These are phyloP conservation scores for Diophrys appendiculata DNA, from an alignment of 73 alveolate genomes.

Conservation along the genomic window DNA sequence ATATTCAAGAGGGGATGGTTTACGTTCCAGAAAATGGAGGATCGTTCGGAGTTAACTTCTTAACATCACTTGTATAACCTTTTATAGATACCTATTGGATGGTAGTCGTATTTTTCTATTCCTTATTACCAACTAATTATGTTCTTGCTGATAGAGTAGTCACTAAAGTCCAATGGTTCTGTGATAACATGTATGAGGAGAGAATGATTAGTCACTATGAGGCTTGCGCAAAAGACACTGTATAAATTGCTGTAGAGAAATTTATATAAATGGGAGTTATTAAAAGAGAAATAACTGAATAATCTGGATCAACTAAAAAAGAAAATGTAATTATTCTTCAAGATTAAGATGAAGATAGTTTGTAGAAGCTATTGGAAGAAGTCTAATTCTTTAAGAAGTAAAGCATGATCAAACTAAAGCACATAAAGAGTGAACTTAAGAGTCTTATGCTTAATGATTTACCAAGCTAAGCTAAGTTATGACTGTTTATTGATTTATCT, in stretches of 20 bases:
- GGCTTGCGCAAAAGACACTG: conserved; percentile 74
- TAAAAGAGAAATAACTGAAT: conserved; percentile 1
- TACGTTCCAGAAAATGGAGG: conserved; percentile 43
- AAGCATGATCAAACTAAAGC: neutral
- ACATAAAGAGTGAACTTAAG: conserved; percentile 16
- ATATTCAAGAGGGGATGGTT: conserved; percentile 28
- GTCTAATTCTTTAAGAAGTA: conserved; percentile 22
- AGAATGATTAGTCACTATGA: conserved; percentile 69
- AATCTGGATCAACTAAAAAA: neutral
- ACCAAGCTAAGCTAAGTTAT: conserved; percentile 36
- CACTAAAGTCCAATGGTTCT: conserved; percentile 70
- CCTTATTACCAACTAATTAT: conserved; percentile 40
- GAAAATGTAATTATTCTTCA: neutral
- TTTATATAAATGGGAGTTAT: conserved; percentile 3
- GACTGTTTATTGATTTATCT: neutral
- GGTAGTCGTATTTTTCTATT: conserved; percentile 62
- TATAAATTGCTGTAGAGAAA: conserved; percentile 66
- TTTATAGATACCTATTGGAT: conserved; percentile 87
- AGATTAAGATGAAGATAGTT: conserved; percentile 18
- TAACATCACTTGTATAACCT: conserved; percentile 79
- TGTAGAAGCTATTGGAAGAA: conserved; percentile 15
- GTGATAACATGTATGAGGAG: conserved; percentile 82
- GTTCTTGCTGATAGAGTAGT: conserved; percentile 38
- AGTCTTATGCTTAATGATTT: conserved; percentile 24
- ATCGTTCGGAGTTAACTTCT: conserved; percentile 57